Conservation (phyloP, 2,329 filamentous ascomycete genomes). For the Aureobasidium sp. region DNA sequence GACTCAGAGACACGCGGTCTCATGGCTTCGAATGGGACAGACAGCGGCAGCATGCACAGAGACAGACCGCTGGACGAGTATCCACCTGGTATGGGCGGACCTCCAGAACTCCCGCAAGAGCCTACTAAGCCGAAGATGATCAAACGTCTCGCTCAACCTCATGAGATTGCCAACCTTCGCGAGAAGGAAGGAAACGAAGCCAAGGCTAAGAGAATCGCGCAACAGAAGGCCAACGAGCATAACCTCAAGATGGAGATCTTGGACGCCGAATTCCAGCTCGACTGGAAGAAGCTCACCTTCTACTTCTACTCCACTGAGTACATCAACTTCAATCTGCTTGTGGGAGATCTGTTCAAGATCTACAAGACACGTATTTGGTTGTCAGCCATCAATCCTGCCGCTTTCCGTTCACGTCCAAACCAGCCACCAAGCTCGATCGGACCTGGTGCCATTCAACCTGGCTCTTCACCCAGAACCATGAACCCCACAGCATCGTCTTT, state of each 20-base stretch:
- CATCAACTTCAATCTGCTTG: conserved; percentile 97
- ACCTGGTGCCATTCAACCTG: conserved; percentile 25
- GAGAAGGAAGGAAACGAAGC: conserved; percentile 98
- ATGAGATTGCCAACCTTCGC: conserved; percentile 79
- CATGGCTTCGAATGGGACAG: conserved; percentile 53
- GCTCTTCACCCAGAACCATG: conserved; percentile 28
- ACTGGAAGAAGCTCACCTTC: conserved; percentile 98
- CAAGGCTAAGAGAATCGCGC: conserved; percentile 92
- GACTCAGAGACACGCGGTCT: conserved; percentile 15
- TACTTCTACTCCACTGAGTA: conserved; percentile 98
- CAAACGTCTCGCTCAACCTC: conserved; percentile 83
- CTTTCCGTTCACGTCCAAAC: conserved; percentile 49
- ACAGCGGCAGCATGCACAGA: background rate
- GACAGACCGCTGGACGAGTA: conserved; percentile 5
- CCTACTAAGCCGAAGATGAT: conserved; percentile 95
- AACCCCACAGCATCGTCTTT: conserved; percentile 13
- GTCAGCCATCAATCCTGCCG: conserved; percentile 97
- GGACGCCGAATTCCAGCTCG: conserved; percentile 98
- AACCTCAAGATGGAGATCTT: conserved; percentile 96
- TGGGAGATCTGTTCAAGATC: conserved; percentile 96
- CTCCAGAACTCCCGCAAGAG: conserved; percentile 7
- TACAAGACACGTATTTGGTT: conserved; percentile 99
- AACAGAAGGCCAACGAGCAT: conserved; percentile 93
- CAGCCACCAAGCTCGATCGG: conserved; percentile 30
- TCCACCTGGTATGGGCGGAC: conserved; percentile 14